Base-by-base conservation (phyloP, 2,329 filamentous ascomycete genomes). In the Ascochyta rabiei region DNA sequence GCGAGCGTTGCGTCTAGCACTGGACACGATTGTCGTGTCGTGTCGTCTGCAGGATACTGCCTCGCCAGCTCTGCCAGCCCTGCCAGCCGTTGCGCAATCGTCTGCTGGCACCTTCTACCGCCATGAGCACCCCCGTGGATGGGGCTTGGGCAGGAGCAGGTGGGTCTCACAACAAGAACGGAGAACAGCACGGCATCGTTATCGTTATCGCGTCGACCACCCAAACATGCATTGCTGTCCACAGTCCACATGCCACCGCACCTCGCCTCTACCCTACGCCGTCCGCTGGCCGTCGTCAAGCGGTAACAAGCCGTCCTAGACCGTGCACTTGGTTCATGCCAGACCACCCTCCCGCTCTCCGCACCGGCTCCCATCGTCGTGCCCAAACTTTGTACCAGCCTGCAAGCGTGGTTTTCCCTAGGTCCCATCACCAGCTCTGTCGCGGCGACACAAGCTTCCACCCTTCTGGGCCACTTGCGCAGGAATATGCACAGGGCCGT, bases 371-470 rank as follows among this genome's bases (percentile, higher is more conserved):
- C 52, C 40, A 42, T 23, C 30, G 26, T 30, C 51, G 44, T 52
- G 37, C 47, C 51, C 54, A 64, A 59, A 51, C 48, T 56, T 50
- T 54, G 52, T 50, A 49, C 56, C 53, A 55, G 42, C 35, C 39
- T 50, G 41, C 21, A 18, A 49, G 42, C 49, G 45, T 56, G 42
- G 40, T 43, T 31, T 48, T 48, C 50, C 33, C 54, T 39, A 39
- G 40, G 44, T 41, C 40, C 48, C 45, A 39, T 50, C 24, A 39
- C 58, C 59, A 45, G 53, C 53, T 54, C 49, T 37, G 34, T 45
- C 44, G 47, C 38, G 19, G 56, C 48, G 47, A 52, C 57, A 54
- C 59, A 60, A 44, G 19, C 38, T 46, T 47, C 56, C 44, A 50
- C 42, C 35, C 48, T 46, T 26, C 56, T 53, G 43, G 45, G 42